phyloP scores from a whole-genome alignment of 2,329 filamentous ascomycete species.

The Gremmenia infestans region DNA sequence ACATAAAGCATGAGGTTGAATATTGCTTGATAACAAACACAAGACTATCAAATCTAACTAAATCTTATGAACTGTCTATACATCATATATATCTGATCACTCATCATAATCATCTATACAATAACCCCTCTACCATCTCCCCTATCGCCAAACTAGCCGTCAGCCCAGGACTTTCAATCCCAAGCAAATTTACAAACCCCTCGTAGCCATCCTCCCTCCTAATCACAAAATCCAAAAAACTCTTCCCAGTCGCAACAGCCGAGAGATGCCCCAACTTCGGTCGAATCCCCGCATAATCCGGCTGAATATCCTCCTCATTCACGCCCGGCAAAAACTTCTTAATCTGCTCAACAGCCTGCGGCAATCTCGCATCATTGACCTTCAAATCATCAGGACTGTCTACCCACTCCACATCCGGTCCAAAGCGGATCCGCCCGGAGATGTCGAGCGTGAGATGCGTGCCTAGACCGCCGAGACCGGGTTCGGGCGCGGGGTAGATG shows the following conservation, averaged over 20 bases:
- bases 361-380: conserved; percentile 58
- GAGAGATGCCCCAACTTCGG: conserved; percentile 67
- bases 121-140: conserved; percentile 58
- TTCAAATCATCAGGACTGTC: conserved; percentile 63
- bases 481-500: conserved; percentile 81
- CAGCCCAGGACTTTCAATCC: conserved; percentile 89
- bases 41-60: no score
- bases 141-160: conserved; percentile 84
- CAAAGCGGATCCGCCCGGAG: conserved; percentile 78
- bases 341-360: conserved; percentile 69
- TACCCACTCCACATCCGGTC: conserved; percentile 94
- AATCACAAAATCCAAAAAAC: conserved; percentile 83
- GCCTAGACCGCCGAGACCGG: conserved; percentile 78
- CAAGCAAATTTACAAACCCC: conserved; percentile 85
- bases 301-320: conserved; percentile 57
- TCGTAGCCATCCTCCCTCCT: conserved; percentile 68
- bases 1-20: no score
- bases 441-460: conserved; percentile 93
- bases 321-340: conserved; percentile 71
- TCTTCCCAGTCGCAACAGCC: conserved; percentile 57
- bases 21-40: no score
- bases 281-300: conserved; percentile 89
- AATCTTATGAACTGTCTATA: no score
- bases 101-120: conserved; percentile 22
- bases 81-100: not conserved